These are phyloP conservation scores for Gomphus sp. DNA, from an alignment of 1,284 basidiomycete species.

Conservation along the genomic window DNA sequence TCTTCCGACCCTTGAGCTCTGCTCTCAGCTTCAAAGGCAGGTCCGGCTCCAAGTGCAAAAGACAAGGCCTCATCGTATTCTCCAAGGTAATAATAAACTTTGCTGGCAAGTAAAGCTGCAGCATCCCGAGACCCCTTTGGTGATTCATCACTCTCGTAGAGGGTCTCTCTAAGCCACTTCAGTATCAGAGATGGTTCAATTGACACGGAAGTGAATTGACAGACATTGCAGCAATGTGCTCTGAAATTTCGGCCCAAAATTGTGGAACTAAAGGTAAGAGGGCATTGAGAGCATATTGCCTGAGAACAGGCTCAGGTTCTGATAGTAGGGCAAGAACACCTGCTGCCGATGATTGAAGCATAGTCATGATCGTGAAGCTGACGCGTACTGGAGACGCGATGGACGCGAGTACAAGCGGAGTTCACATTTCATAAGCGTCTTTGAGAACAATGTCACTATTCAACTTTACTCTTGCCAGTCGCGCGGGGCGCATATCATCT, in stretches of 20 bases:
- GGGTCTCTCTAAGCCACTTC: conserved; percentile 57
- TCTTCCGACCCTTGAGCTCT: conserved; percentile 60
- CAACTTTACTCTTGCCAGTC: conserved; percentile 1
- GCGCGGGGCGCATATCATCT: conserved; percentile 5
- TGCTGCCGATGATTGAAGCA: conserved; percentile 68
- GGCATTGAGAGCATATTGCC: conserved; percentile 81
- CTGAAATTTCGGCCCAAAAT: conserved; percentile 97
- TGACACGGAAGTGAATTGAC: conserved; percentile 6
- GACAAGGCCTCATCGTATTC: conserved; percentile 90
- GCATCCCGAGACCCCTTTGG: conserved; percentile 63
- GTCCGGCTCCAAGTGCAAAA: conserved; percentile 86
- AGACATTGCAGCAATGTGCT: conserved; percentile 84
- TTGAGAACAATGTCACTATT: conserved; percentile 2
- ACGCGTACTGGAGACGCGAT: conserved; percentile 10
- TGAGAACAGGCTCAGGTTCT: conserved; percentile 80
- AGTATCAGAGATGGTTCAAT: conserved; percentile 14
- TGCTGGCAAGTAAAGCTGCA: conserved; percentile 86
- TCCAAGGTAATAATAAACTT: conserved; percentile 93
- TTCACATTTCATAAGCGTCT: conserved; percentile 2
- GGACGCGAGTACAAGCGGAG: conserved; percentile 7
- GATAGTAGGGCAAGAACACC: conserved; percentile 85
- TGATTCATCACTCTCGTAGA: conserved; percentile 79
- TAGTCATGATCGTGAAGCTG: conserved; percentile 3
- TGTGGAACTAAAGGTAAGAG: conserved; percentile 79
- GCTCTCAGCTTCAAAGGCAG: conserved; percentile 72